Evolutionary conservation across 441 rosid genomes (phyloP), one percentile per base, ranked within the genome.

Genomic region (Macaranga tanarius): DNA sequence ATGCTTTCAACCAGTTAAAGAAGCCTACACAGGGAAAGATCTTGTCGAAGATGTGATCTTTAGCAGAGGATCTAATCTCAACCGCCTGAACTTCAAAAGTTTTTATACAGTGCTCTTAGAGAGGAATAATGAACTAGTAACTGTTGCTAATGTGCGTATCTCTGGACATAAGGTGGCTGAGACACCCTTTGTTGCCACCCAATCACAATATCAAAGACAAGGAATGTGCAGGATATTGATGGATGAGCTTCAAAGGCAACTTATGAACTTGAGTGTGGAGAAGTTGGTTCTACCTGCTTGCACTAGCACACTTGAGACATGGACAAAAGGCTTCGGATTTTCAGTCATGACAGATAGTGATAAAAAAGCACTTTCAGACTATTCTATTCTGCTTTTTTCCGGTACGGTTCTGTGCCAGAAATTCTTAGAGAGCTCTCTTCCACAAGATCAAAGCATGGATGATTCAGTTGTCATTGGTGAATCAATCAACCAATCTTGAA

Each of bases 211-310:
- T 60, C 86, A 89, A 52, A 80, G 84, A 75, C 77, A 8, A 1
- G 97, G 98, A 65, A 83, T 90, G 96, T 91, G 98, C 56, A 85
- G 83, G 45, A 67, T 83, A 59, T 71, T 91, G 79, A 84, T 90
- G 83, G 68, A 87, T 73, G 88, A 86, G 79, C 91, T 94, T 38
- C 92, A 88, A 76, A 89, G 81, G 89, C 89, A 78, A 74, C 88
- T 93, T 57, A 77, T 44, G 78, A 79, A 78, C 55, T 71, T 90
- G 71, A 92, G 95, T 55, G 96, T 91, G 25, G 79, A 90, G 79
- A 86, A 78, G 75, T 40, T 88, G 56, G 52, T 77, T 26, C 63
- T 86, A 40, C 89, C 90, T 10, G 79, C 90, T 31, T 76, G 72
- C 58, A 65, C 78, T 5, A 38, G 45, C 22, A 62, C 71, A 2